These are phyloP conservation scores for Wallacemonas collosoma DNA, from an alignment of 208 protist species.

Conservation along the genomic window DNA sequence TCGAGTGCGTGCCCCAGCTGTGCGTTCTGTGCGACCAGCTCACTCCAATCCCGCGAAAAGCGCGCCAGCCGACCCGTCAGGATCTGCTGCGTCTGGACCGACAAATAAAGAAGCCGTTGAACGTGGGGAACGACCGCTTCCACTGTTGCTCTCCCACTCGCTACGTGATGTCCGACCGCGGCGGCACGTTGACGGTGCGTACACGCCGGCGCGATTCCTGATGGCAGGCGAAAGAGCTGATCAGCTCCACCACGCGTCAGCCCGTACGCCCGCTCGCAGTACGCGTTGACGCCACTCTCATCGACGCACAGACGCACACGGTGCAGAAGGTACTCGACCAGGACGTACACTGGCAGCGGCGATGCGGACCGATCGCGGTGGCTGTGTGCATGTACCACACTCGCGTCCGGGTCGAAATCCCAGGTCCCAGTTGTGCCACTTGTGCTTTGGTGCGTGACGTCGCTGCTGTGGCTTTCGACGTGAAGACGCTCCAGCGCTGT, in stretches of 20 bases:
- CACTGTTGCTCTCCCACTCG: no score
- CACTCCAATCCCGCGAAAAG: not conserved
- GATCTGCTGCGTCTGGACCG: not conserved
- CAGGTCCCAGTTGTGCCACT: not conserved
- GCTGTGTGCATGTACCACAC: no score
- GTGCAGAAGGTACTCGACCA: slow-evolving; percentile 23
- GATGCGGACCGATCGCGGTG: not conserved
- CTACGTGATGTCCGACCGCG: no score
- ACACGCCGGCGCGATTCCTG: no score
- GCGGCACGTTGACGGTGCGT: no score
- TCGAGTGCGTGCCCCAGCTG: slow-evolving; percentile 18
- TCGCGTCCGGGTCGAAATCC: no score
- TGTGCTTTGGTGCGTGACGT: not conserved
- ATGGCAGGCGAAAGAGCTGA: not conserved
- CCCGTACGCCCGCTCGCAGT: not conserved
- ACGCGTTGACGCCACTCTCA: not conserved
- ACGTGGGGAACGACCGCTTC: no score
- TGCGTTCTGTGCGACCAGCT: slow-evolving; percentile 12
- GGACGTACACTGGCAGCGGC: slow-evolving; percentile 1
- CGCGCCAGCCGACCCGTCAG: not conserved
- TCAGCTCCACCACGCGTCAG: not conserved
- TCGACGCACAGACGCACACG: not conserved
- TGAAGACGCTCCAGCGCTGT: slow-evolving; percentile 5
- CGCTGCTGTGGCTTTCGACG: not conserved
- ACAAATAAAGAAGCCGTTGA: no score